phyloP scores from a whole-genome alignment of 257 asterid species.

The Solanum arcanum region DNA sequence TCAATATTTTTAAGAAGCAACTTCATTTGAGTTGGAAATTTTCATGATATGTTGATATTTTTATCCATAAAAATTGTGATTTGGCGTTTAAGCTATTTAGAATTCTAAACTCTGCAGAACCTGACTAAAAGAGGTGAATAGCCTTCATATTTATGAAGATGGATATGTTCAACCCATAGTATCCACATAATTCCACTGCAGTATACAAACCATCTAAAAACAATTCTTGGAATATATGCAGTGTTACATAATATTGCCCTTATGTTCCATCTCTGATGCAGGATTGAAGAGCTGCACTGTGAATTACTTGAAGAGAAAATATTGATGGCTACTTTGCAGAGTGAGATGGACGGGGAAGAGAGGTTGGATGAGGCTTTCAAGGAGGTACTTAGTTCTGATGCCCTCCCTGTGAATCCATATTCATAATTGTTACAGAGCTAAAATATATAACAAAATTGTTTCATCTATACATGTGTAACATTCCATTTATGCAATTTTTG shows the following conservation, averaged over 20 bases:
- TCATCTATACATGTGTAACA: background rate
- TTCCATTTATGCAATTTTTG: background rate
- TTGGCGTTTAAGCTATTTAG: background rate
- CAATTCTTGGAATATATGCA: background rate
- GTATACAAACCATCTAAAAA: background rate
- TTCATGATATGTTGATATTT: background rate
- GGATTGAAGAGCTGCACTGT: conserved; percentile 63
- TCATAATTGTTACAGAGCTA: background rate
- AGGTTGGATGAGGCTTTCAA: conserved; percentile 43
- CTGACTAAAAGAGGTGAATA: background rate
- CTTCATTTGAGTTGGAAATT: background rate
- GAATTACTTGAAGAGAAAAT: conserved; percentile 57
- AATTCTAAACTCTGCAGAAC: background rate
- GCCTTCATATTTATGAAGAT: background rate
- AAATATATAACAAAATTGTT: background rate
- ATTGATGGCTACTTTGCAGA: conserved; percentile 25
- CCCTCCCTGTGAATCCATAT: background rate
- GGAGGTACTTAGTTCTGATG: conserved; percentile 37
- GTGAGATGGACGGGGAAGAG: conserved; percentile 42
- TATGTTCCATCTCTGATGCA: conserved; percentile 6
- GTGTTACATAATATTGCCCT: background rate
- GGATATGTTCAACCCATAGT: background rate
- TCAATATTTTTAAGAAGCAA: background rate
- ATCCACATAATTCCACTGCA: background rate
- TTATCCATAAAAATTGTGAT: background rate